phyloP scores from a whole-genome alignment of 2,329 filamentous ascomycete genomes.

The Epicoccum sorghinum region DNA sequence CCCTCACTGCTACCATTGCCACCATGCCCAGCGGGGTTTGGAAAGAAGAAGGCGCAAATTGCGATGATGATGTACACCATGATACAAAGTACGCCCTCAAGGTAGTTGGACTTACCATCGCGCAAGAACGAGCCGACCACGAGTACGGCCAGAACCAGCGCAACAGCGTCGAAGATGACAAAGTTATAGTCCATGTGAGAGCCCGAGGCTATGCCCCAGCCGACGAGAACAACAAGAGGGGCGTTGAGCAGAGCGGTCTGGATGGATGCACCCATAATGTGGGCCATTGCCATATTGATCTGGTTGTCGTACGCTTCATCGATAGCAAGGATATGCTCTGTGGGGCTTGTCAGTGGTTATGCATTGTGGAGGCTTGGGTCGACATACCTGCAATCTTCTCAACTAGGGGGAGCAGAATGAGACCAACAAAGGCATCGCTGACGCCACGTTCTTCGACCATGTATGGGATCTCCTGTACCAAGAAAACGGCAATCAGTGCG shows the following conservation, averaged over 20 bases:
- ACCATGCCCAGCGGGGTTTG: slow-evolving; percentile 49
- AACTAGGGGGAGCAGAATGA: slow-evolving; percentile 81
- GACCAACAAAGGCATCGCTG: slow-evolving; percentile 62
- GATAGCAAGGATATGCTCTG: slow-evolving; percentile 79
- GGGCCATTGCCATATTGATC: slow-evolving; percentile 84
- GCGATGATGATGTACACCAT: slow-evolving; percentile 70
- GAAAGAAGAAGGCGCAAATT: slow-evolving; percentile 66
- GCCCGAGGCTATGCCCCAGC: slow-evolving; percentile 69
- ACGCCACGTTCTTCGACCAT: slow-evolving; percentile 61
- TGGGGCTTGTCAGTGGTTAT: slow-evolving; percentile 5
- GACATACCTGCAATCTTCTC: slow-evolving; percentile 72
- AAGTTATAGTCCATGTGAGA: slow-evolving; percentile 80
- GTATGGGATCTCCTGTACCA: slow-evolving; percentile 73
- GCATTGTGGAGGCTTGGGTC: neutral
- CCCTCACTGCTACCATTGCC: slow-evolving; percentile 18
- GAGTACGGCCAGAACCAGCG: slow-evolving; percentile 82
- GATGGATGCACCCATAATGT: slow-evolving; percentile 84
- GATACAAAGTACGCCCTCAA: slow-evolving; percentile 83
- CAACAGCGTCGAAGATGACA: slow-evolving; percentile 82
- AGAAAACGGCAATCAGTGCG: slow-evolving; percentile 72
- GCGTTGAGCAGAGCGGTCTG: slow-evolving; percentile 90
- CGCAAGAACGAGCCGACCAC: slow-evolving; percentile 86
- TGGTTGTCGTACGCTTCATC: slow-evolving; percentile 85
- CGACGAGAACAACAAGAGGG: slow-evolving; percentile 80
- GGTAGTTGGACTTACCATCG: slow-evolving; percentile 88